phyloP scores from a whole-genome alignment of 805 yeast genomes.

The Candida vaughaniae region DNA sequence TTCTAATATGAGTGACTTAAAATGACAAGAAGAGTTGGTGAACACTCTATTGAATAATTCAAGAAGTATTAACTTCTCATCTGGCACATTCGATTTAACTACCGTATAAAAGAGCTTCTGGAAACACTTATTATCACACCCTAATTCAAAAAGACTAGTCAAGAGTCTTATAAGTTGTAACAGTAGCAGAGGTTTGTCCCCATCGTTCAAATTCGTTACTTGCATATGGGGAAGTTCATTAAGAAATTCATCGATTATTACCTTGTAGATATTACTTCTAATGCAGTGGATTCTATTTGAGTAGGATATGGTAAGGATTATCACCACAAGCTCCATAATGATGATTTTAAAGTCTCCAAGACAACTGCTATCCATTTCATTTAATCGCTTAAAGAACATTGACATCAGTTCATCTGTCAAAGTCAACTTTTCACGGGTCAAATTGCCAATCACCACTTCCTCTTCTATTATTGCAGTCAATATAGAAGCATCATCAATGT shows the following conservation, averaged over 20 bases:
- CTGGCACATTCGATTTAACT: constrained; percentile 3
- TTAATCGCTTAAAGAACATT: constrained; percentile 15
- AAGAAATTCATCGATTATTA: constrained; percentile 21
- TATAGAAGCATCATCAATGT: constrained; percentile 17
- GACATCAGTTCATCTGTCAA: constrained; percentile 2
- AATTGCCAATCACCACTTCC: constrained; percentile 18
- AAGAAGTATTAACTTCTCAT: constrained; percentile 16
- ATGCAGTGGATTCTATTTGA: constrained; percentile 24
- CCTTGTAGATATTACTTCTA: constrained; percentile 17
- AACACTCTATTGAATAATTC: constrained; percentile 23
- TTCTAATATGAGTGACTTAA: constrained; percentile 28
- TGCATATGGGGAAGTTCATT: background rate
- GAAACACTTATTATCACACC: constrained; percentile 26
- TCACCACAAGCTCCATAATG: constrained; percentile 24
- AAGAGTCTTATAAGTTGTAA: constrained; percentile 24
- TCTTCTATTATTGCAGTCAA: constrained; percentile 25
- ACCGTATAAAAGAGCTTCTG: constrained; percentile 15
- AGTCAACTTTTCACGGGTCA: constrained; percentile 7
- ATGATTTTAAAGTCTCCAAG: constrained; percentile 30
- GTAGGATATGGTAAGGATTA: constrained; percentile 20
- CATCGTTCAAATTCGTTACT: background rate
- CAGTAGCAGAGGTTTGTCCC: constrained; percentile 13
- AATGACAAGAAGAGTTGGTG: constrained; percentile 23
- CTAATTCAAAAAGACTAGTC: constrained; percentile 30
- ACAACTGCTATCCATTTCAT: constrained; percentile 21